Evolutionary conservation across 164 flowering plant species (phyloP).

Genomic region (Stephania cephalantha): DNA sequence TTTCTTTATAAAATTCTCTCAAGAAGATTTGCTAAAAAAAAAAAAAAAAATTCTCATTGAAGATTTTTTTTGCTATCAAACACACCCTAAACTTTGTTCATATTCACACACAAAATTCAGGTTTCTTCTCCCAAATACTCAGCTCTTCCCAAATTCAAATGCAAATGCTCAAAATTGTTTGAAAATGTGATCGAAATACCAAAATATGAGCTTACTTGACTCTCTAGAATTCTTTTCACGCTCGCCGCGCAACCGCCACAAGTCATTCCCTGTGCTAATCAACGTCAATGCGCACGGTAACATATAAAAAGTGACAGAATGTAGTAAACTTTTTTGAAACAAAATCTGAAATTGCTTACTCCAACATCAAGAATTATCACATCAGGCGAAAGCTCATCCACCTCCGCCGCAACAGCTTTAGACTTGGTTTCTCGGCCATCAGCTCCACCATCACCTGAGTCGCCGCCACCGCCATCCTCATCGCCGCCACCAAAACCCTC

Average conservation of each 20-base stretch:
- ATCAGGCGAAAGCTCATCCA: constrained; percentile 42
- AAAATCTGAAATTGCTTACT: constrained; percentile 30
- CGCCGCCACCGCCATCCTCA: constrained; percentile 33
- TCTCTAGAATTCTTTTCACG: constrained; percentile 82
- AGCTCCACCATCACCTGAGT: constrained; percentile 20
- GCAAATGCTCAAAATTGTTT: not conserved
- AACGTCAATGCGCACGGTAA: not conserved
- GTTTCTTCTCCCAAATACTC: not conserved
- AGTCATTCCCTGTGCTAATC: constrained; percentile 63
- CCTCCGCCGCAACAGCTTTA: constrained; percentile 38
- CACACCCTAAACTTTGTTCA: no score
- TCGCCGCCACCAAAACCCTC: constrained; percentile 28
- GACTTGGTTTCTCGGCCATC: constrained; percentile 33
- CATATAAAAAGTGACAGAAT: not conserved
- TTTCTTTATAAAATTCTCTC: no score
- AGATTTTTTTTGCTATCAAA: no score
- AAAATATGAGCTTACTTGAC: constrained; percentile 46
- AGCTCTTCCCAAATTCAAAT: no score
- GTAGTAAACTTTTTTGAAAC: not conserved
- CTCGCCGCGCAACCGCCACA: constrained; percentile 95
- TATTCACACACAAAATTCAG: no score
- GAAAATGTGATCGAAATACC: not conserved
- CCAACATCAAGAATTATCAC: constrained; percentile 89
- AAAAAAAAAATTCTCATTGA: no score
- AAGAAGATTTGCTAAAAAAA: no score